phyloP scores from a whole-genome alignment of 805 yeast genomes.

The Saccharomyces eubayanus region DNA sequence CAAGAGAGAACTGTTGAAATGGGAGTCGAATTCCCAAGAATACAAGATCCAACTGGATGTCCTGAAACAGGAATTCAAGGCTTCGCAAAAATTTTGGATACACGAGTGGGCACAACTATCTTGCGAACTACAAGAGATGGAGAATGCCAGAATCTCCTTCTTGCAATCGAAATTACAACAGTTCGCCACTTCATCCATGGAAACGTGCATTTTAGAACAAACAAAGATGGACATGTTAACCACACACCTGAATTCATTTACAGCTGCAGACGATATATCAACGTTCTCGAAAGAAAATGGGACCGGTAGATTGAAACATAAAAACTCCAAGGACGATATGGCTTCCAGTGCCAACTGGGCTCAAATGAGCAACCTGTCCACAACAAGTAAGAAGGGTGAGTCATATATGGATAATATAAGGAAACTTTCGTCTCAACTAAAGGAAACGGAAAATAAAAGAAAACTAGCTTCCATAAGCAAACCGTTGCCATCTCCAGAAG shows the following conservation, averaged over 20 bases:
- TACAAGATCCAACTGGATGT: slow-evolving; percentile 22
- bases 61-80: slow-evolving; percentile 26
- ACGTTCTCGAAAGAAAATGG: slow-evolving; percentile 28
- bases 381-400: slow-evolving; percentile 2
- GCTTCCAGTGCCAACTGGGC: neutral
- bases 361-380: neutral
- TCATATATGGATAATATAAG: slow-evolving; percentile 24
- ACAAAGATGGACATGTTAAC: slow-evolving; percentile 21
- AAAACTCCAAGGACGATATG: slow-evolving; percentile 2
- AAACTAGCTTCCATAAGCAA: neutral
- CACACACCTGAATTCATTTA: slow-evolving; percentile 19
- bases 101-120: slow-evolving; percentile 27
- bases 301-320: slow-evolving; percentile 29
- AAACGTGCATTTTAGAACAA: slow-evolving; percentile 25
- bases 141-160: slow-evolving; percentile 22
- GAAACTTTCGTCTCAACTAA: slow-evolving; percentile 23
- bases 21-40: slow-evolving; percentile 24
- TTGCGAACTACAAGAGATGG: slow-evolving; percentile 26
- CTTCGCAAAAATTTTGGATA: slow-evolving; percentile 28
- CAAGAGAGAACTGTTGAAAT: slow-evolving; percentile 24
- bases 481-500: neutral
- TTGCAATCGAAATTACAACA: slow-evolving; percentile 24
- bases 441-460: slow-evolving; percentile 4
- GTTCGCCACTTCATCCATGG: slow-evolving; percentile 19
- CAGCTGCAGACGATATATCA: slow-evolving; percentile 26